These are phyloP conservation scores for Lepiota brunneoincarnata DNA, from an alignment of 768 basidiomycete genomes.

Conservation along the genomic window DNA sequence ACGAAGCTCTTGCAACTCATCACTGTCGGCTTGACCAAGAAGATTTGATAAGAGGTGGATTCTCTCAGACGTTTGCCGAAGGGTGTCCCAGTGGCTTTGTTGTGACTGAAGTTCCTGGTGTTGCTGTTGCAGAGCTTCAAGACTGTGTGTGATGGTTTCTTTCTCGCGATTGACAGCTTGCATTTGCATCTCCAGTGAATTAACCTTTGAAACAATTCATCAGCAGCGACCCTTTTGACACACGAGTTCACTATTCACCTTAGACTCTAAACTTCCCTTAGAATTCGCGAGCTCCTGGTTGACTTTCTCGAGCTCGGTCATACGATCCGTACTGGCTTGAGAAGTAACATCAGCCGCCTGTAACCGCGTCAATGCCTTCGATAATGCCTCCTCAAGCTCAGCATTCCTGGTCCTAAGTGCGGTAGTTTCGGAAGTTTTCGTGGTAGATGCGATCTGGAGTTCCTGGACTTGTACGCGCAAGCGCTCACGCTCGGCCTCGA, in stretches of 20 bases:
- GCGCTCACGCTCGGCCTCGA: constrained; percentile 65
- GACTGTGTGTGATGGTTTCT: constrained; percentile 49
- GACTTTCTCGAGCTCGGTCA: constrained; percentile 58
- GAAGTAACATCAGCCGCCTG: constrained; percentile 70
- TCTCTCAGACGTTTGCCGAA: constrained; percentile 69
- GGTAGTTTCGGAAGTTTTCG: constrained; percentile 44
- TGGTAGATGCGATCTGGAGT: constrained; percentile 38
- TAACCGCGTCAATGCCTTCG: constrained; percentile 67
- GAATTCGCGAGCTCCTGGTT: constrained; percentile 55
- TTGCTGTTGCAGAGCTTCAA: constrained; percentile 54
- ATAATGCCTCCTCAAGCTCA: constrained; percentile 72
- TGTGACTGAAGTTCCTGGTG: constrained; percentile 58
- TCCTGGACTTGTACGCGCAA: constrained; percentile 56
- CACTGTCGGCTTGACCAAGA: constrained; percentile 62
- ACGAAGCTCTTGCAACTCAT: constrained; percentile 71
- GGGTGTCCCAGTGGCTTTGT: constrained; percentile 76
- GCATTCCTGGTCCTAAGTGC: constrained; percentile 48
- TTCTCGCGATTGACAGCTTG: constrained; percentile 61
- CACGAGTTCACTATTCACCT: constrained; percentile 41
- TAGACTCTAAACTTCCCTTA: constrained; percentile 52
- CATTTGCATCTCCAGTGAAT: constrained; percentile 57
- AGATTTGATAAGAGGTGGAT: constrained; percentile 63
- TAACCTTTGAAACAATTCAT: constrained; percentile 41
- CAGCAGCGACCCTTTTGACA: constrained; percentile 11
- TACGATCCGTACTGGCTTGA: constrained; percentile 57